phyloP scores from a whole-genome alignment of 2,329 filamentous ascomycete genomes.

The Xylariaceae sp. region DNA sequence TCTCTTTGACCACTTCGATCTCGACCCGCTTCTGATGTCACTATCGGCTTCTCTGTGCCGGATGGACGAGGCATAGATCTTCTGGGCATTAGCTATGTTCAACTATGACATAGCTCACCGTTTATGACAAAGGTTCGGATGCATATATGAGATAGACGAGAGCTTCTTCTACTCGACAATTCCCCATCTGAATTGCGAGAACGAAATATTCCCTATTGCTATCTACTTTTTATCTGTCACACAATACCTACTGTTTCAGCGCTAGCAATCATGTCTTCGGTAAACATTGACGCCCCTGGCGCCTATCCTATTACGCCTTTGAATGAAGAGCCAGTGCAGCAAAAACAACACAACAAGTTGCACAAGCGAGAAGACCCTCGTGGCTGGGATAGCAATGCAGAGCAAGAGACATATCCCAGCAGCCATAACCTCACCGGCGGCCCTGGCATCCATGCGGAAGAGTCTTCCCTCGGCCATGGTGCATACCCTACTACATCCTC shows the following conservation, averaged over 20 bases:
- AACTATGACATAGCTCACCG: slow-evolving; percentile 17
- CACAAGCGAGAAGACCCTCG: slow-evolving; percentile 32
- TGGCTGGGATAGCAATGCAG: slow-evolving; percentile 14
- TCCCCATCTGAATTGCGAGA: neutral
- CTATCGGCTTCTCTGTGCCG: slow-evolving; percentile 15
- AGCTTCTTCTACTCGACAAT: neutral
- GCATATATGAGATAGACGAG: neutral
- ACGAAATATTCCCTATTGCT: too few relatives aligned
- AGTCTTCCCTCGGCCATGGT: neutral
- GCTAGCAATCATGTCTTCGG: slow-evolving; percentile 32
- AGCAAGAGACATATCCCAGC: neutral
- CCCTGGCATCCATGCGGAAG: neutral
- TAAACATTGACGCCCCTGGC: slow-evolving; percentile 27
- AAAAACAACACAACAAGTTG: slow-evolving; percentile 22
- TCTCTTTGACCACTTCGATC: slow-evolving; percentile 28
- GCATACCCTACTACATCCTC: neutral
- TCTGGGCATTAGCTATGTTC: neutral
- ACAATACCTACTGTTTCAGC: neutral
- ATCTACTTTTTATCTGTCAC: too few relatives aligned
- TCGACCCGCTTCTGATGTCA: slow-evolving; percentile 35
- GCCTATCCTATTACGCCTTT: slow-evolving; percentile 30
- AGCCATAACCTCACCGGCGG: neutral
- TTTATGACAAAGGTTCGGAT: neutral
- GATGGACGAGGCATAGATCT: neutral
- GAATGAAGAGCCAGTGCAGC: slow-evolving; percentile 17